These are phyloP conservation scores for Rhododendron williamsianum DNA, from an alignment of 148 eudicot genomes.

Conservation along the genomic window DNA sequence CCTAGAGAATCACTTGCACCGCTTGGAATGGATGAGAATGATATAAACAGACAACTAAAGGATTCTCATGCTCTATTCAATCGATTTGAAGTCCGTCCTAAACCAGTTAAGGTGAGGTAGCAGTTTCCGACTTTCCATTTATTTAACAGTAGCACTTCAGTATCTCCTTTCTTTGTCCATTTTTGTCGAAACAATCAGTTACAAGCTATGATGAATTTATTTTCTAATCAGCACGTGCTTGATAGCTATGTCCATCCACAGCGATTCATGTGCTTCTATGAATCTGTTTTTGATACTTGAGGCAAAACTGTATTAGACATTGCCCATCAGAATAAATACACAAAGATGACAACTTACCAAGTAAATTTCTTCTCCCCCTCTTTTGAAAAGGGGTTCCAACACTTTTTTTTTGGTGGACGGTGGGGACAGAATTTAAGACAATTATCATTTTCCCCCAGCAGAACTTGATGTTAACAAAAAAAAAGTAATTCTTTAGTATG, in stretches of 20 bases:
- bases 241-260: neutral
- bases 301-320: neutral
- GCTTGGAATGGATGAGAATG: conserved; percentile 20
- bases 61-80: conserved; percentile 25
- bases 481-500: too few species aligned
- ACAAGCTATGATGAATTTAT: neutral
- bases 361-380: neutral
- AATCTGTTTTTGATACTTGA: neutral
- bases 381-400: neutral
- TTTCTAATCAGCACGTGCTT: neutral
- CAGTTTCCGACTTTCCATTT: neutral
- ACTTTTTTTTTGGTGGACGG: neutral
- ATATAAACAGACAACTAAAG: conserved; percentile 14
- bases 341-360: neutral
- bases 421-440: neutral
- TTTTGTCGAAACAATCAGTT: neutral
- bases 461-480: neutral
- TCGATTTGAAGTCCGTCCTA: conserved; percentile 31
- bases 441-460: neutral
- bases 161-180: neutral
- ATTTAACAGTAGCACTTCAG: neutral
- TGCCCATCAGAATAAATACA: neutral
- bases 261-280: neutral
- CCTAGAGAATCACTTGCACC: conserved; percentile 21
- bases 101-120: conserved; percentile 43